These are phyloP conservation scores for Fragilariopsis cylindrus DNA, from an alignment of 108 stramenopile genomes.

Conservation along the genomic window DNA sequence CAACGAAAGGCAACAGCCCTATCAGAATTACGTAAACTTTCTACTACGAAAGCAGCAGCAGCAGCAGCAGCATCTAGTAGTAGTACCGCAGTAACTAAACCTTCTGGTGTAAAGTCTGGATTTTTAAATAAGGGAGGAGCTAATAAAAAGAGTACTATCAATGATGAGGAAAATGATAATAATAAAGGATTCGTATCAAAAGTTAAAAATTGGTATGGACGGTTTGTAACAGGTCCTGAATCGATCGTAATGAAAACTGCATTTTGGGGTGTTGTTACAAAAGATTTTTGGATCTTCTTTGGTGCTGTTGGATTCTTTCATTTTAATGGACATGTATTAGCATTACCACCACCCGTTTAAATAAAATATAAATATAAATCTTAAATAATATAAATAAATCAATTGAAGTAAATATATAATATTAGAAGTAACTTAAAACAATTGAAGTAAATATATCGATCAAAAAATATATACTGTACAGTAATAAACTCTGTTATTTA, in stretches of 20 bases:
- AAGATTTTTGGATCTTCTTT: conserved; percentile 80
- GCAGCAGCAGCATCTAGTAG: conserved; percentile 28
- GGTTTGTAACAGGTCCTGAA: conserved; percentile 54
- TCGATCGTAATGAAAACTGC: conserved; percentile 57
- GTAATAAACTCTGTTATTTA: too few species aligned
- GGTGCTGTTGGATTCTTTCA: conserved; percentile 65
- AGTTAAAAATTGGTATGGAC: conserved; percentile 60
- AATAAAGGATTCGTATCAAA: conserved; percentile 9
- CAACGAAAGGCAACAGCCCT: conserved; percentile 70
- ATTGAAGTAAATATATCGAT: too few species aligned
- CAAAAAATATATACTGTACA: too few species aligned
- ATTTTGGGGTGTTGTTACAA: conserved; percentile 55
- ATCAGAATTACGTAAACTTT: conserved; percentile 60
- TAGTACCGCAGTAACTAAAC: conserved; percentile 17
- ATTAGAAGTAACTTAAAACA: too few species aligned
- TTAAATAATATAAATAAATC: too few species aligned
- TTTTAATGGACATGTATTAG: conserved; percentile 70
- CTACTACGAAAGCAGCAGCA: conserved; percentile 47
- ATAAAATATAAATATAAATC: not conserved
- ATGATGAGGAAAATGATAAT: conserved; percentile 21
- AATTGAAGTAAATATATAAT: too few species aligned
- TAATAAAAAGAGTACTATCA: conserved; percentile 15
- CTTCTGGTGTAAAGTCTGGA: conserved; percentile 65
- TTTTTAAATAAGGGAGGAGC: conserved; percentile 70
- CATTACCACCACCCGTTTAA: conserved; percentile 84